phyloP scores from a whole-genome alignment of 1,284 basidiomycete species.

The Fomitopsis schrenkii region DNA sequence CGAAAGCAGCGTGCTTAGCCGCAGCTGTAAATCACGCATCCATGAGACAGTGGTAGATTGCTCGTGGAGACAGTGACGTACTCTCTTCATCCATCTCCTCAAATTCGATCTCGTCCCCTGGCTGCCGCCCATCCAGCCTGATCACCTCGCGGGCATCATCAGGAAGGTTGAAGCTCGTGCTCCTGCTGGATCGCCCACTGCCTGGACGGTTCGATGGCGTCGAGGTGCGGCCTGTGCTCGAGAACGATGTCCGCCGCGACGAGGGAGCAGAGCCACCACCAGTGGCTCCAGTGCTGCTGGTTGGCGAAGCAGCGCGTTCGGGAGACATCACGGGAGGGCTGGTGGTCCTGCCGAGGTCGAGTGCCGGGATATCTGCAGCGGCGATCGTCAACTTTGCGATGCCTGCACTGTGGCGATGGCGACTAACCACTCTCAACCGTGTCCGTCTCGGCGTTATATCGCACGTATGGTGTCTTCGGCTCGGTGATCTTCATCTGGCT shows the following conservation, averaged over 20 bases:
- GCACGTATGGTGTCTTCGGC: slow-evolving; percentile 93
- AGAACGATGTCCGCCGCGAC: slow-evolving; percentile 78
- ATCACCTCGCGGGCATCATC: slow-evolving; percentile 60
- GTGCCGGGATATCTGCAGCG: slow-evolving; percentile 60
- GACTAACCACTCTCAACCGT: slow-evolving; percentile 67
- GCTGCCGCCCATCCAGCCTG: slow-evolving; percentile 33
- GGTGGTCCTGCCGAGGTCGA: slow-evolving; percentile 40
- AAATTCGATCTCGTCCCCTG: slow-evolving; percentile 59
- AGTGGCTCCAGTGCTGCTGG: slow-evolving; percentile 32
- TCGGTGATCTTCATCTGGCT: slow-evolving; percentile 96
- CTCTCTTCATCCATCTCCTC: slow-evolving; percentile 87
- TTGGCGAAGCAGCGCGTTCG: slow-evolving; percentile 23
- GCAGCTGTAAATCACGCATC: slow-evolving; percentile 45
- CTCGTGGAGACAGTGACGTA: slow-evolving; percentile 31
- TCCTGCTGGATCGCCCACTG: slow-evolving; percentile 67
- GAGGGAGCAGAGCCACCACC: slow-evolving; percentile 58
- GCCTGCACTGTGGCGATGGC: neutral
- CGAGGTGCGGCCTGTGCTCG: slow-evolving; percentile 48
- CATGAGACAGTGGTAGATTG: neutral
- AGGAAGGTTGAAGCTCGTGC: slow-evolving; percentile 80
- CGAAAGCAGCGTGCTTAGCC: slow-evolving; percentile 80
- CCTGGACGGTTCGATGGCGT: slow-evolving; percentile 50
- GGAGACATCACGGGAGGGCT: slow-evolving; percentile 22
- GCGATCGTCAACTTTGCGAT: neutral
- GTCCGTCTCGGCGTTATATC: slow-evolving; percentile 85